Conservation (phyloP, 148 eudicot genomes). For the Silene latifolia region DNA sequence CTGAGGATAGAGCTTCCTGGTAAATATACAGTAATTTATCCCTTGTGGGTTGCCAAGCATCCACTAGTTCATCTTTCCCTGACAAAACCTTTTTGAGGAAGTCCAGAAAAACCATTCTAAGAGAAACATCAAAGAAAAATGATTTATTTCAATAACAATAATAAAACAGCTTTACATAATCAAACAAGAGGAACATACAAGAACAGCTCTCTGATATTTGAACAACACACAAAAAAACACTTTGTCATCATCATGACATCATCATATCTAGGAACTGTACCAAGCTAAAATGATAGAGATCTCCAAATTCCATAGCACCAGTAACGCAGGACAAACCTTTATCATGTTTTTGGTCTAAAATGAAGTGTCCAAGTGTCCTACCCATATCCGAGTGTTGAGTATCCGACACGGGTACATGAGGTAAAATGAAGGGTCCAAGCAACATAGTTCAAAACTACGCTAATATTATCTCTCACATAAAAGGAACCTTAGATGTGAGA, state of each 20-base stretch:
- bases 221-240: constrained; percentile 2
- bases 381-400: too few relatives aligned
- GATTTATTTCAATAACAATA: constrained; percentile 22
- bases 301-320: neutral
- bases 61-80: constrained; percentile 49
- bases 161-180: constrained; percentile 6
- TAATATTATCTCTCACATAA: neutral
- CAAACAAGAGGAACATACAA: constrained; percentile 6
- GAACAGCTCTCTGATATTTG: neutral
- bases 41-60: constrained; percentile 50
- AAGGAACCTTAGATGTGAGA: neutral
- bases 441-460: neutral
- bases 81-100: constrained; percentile 69
- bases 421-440: too few relatives aligned
- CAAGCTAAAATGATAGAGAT: neutral
- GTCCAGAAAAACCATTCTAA: constrained; percentile 74
- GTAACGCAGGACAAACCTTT: neutral
- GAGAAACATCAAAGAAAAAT: constrained; percentile 35
- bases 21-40: constrained; percentile 59
- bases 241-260: neutral
- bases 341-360: too few relatives aligned
- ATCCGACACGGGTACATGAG: too few relatives aligned
- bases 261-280: neutral
- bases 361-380: too few relatives aligned
- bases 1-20: constrained; percentile 70